Evolutionary conservation across 768 basidiomycete species (phyloP).

Genomic region (Boletus rubropictus): DNA sequence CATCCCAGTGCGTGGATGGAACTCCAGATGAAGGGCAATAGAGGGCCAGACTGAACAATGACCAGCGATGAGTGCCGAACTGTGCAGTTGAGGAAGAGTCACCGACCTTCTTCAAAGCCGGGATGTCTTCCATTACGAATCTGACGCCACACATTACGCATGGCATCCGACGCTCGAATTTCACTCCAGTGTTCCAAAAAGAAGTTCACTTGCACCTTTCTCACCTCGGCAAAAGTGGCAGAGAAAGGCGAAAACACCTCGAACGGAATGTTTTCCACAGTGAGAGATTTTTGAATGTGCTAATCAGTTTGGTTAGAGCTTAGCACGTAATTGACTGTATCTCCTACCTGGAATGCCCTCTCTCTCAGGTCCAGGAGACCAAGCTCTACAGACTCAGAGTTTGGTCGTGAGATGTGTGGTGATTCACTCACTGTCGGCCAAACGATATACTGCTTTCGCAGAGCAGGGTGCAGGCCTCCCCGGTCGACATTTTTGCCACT

Average conservation of each 20-base stretch:
- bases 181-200: slow-evolving; percentile 80
- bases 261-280: slow-evolving; percentile 74
- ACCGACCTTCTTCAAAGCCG: slow-evolving; percentile 79
- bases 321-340: background rate
- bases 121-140: slow-evolving; percentile 79
- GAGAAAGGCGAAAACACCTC: slow-evolving; percentile 86
- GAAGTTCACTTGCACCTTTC: slow-evolving; percentile 76
- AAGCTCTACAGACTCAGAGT: slow-evolving; percentile 43
- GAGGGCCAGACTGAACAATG: slow-evolving; percentile 54
- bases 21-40: slow-evolving; percentile 59
- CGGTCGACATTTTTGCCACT: slow-evolving; percentile 59
- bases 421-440: slow-evolving; percentile 68
- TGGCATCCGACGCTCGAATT: slow-evolving; percentile 75
- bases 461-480: slow-evolving; percentile 68
- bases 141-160: slow-evolving; percentile 81
- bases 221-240: slow-evolving; percentile 72
- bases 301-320: slow-evolving; percentile 24
- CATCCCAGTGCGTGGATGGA: slow-evolving; percentile 38
- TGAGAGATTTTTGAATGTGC: slow-evolving; percentile 74
- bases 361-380: slow-evolving; percentile 68
- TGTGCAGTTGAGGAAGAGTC: background rate
- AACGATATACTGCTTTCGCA: slow-evolving; percentile 76
- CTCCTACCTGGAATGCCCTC: slow-evolving; percentile 51
- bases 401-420: background rate
- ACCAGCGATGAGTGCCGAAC: slow-evolving; percentile 5